phyloP scores from a whole-genome alignment of 805 yeast species.

The Barnettozyma sucrosica region DNA sequence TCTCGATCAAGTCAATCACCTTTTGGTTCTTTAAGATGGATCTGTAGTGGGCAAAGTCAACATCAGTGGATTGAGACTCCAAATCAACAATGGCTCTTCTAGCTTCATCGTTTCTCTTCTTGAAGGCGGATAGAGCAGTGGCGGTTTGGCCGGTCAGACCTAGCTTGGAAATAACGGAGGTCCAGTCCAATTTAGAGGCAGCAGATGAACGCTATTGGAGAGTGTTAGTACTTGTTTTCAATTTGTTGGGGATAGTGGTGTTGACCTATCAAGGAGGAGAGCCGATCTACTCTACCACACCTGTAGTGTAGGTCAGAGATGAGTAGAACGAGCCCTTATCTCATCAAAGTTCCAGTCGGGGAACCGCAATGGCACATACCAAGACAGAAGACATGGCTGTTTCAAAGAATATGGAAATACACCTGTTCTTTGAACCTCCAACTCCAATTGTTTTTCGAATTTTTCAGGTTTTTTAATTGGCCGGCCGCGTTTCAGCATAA shows the following conservation, averaged over 20 bases:
- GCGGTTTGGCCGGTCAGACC: conserved; percentile 94
- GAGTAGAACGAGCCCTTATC: neutral
- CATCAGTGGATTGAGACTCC: conserved; percentile 63
- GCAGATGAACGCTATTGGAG: conserved; percentile 38
- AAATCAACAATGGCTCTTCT: conserved; percentile 72
- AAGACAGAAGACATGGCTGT: conserved; percentile 15
- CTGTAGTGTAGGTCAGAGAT: neutral
- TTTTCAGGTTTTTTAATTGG: conserved; percentile 7
- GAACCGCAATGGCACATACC: conserved; percentile 5
- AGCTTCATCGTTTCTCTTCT: conserved; percentile 98
- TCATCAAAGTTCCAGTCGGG: neutral
- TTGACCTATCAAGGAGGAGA: neutral
- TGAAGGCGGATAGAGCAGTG: conserved; percentile 80
- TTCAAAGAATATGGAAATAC: neutral
- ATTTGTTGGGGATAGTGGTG: neutral
- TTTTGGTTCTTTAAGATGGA: conserved; percentile 73
- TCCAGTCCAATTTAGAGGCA: conserved; percentile 91
- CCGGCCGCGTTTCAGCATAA: conserved; percentile 1
- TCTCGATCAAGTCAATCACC: conserved; percentile 76
- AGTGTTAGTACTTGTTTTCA: conserved; percentile 28
- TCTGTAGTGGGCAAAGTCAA: conserved; percentile 81
- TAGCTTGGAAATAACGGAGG: conserved; percentile 78
- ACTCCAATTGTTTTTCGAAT: neutral
- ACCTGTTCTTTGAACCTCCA: neutral
- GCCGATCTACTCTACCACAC: neutral